Conservation (phyloP, 2,329 filamentous ascomycete species). For the Hawksworthiomyces lignivorus region DNA sequence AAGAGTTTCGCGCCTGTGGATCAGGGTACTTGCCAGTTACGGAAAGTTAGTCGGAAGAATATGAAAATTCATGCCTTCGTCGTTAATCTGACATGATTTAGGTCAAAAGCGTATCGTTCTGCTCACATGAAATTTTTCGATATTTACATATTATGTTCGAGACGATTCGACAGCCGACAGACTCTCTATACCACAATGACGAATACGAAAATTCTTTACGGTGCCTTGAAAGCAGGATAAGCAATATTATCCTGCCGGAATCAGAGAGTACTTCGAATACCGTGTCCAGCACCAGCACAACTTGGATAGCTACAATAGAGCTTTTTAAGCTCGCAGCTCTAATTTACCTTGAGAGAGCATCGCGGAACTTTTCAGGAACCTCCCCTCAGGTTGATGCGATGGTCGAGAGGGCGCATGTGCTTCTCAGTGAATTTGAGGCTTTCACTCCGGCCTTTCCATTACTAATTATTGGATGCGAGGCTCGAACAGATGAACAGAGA, state of each 20-base stretch:
- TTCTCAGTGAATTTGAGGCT: neutral
- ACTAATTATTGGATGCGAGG: conserved; percentile 7
- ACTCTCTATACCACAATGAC: conserved; percentile 1
- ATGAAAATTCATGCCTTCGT: neutral
- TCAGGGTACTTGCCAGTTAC: conserved; percentile 1
- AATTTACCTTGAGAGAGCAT: conserved; percentile 6
- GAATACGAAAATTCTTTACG: neutral
- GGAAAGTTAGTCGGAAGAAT: neutral
- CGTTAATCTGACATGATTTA: neutral
- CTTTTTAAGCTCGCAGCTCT: conserved; percentile 6
- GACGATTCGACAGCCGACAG: conserved; percentile 4
- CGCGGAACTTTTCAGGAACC: conserved; percentile 7
- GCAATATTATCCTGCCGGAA: neutral
- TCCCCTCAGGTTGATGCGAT: conserved; percentile 4
- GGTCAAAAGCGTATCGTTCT: conserved; percentile 2
- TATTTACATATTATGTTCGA: neutral
- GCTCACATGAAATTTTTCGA: conserved; percentile 4
- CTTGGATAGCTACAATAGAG: conserved; percentile 1
- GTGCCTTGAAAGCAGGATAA: conserved; percentile 5
- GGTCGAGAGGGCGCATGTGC: conserved; percentile 2
- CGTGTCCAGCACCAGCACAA: neutral
- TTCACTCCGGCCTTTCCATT: conserved; percentile 1
- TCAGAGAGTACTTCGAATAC: neutral
- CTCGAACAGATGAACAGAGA: conserved; percentile 5
- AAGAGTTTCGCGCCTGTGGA: neutral